phyloP scores from a whole-genome alignment of 768 basidiomycete species.

The Rubroboletus satanas region DNA sequence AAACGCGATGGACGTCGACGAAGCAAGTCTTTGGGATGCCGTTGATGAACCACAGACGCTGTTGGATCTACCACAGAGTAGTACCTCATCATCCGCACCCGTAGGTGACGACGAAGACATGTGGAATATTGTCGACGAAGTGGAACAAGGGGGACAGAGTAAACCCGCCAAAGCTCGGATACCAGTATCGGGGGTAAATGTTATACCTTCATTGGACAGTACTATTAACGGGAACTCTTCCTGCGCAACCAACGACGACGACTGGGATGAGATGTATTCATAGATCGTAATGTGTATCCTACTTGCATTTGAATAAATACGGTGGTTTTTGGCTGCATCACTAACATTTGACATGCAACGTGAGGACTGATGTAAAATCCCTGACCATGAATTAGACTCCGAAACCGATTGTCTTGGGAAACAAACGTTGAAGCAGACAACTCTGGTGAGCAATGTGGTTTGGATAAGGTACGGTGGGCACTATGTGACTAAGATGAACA shows the following conservation, averaged over 20 bases:
- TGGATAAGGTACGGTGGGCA: neutral
- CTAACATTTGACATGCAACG: neutral
- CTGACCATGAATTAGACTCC: neutral
- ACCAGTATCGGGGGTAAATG: constrained; percentile 24
- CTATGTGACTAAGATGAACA: neutral
- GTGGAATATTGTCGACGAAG: constrained; percentile 65
- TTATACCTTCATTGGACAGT: constrained; percentile 13
- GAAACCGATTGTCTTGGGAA: neutral
- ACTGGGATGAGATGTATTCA: constrained; percentile 66
- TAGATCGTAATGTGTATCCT: constrained; percentile 13
- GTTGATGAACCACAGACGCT: constrained; percentile 11
- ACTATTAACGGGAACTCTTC: constrained; percentile 5
- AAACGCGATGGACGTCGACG: constrained; percentile 32
- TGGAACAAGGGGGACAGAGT: constrained; percentile 35
- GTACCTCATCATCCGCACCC: neutral
- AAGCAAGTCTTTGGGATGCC: constrained; percentile 37
- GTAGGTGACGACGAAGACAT: constrained; percentile 58
- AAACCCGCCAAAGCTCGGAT: constrained; percentile 9
- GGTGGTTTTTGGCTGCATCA: neutral
- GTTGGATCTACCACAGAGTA: constrained; percentile 7
- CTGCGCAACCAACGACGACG: constrained; percentile 44
- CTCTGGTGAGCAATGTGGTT: neutral
- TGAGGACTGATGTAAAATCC: neutral
- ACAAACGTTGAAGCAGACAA: neutral
- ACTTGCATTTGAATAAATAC: neutral